Evolutionary conservation across 495 filamentous ascomycete genomes (phyloP).

Genomic region (Cladorrhinum samala): DNA sequence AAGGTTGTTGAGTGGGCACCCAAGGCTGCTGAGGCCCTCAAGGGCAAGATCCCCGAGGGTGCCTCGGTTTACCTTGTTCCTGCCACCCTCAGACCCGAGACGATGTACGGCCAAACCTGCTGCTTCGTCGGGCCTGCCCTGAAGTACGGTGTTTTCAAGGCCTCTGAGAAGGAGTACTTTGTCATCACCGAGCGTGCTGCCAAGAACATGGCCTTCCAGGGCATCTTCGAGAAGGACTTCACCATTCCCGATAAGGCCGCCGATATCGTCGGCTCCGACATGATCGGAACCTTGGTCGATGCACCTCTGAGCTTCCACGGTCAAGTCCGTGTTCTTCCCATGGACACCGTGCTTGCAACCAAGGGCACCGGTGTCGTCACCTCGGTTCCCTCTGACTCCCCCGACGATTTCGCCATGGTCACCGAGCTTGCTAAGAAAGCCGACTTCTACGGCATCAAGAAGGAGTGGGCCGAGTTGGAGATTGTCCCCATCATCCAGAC

Average conservation of each 20-base stretch:
- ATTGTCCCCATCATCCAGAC: constrained; percentile 86
- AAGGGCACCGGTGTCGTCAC: constrained; percentile 98
- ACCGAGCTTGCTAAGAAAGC: constrained; percentile 88
- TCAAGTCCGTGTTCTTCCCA: constrained; percentile 81
- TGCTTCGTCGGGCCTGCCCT: constrained; percentile 78
- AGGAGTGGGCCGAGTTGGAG: constrained; percentile 90
- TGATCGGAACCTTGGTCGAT: constrained; percentile 78
- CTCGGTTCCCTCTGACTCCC: constrained; percentile 89
- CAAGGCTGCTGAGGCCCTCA: constrained; percentile 57
- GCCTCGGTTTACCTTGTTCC: constrained; percentile 85
- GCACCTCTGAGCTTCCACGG: constrained; percentile 88
- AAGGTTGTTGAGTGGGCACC: constrained; percentile 83
- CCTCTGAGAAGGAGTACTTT: constrained; percentile 76
- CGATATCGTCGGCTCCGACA: constrained; percentile 66
- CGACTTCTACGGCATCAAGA: constrained; percentile 95
- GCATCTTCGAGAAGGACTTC: constrained; percentile 69
- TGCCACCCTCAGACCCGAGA: constrained; percentile 90
- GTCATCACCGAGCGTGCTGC: constrained; percentile 81
- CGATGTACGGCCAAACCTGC: constrained; percentile 96
- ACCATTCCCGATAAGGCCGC: constrained; percentile 62
- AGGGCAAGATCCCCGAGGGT: constrained; percentile 71
- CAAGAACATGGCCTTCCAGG: constrained; percentile 94
- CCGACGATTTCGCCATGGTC: constrained; percentile 90
- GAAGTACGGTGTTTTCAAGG: constrained; percentile 81
- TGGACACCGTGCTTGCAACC: constrained; percentile 83